Evolutionary conservation across 192 early-diverging fungal species (phyloP).

Genomic region (Umbelopsis vinacea): DNA sequence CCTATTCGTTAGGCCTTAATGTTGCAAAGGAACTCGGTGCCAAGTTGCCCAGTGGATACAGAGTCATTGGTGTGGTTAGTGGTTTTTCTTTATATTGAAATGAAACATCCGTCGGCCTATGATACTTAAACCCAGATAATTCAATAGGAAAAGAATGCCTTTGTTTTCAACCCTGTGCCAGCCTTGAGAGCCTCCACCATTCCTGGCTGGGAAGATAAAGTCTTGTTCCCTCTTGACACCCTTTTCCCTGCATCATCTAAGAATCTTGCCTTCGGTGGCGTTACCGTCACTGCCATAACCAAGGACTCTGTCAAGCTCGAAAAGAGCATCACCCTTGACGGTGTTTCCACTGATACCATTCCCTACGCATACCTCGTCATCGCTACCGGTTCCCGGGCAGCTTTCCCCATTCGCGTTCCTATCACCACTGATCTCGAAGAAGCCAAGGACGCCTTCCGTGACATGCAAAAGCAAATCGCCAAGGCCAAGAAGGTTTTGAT

Average conservation of each 20-base stretch:
- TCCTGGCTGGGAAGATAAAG: slow-evolving; percentile 6
- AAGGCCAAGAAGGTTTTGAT: slow-evolving; percentile 53
- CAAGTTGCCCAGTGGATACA: slow-evolving; percentile 3
- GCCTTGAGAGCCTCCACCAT: not conserved
- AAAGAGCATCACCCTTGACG: not conserved
- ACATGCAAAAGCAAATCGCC: slow-evolving; percentile 43
- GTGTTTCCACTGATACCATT: not conserved
- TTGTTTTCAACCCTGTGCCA: slow-evolving; percentile 1
- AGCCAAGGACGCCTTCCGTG: slow-evolving; percentile 37
- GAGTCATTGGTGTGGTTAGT: not conserved
- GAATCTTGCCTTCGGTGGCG: not conserved
- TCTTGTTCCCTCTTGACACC: not conserved
- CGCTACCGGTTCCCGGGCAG: not conserved
- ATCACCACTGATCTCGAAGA: slow-evolving; percentile 25
- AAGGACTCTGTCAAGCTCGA: not conserved
- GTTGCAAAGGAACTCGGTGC: not conserved
- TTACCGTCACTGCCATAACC: not conserved
- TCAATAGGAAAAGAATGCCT: not conserved
- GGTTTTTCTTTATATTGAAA: not conserved
- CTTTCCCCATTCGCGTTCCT: slow-evolving; percentile 1
- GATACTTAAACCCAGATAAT: not conserved
- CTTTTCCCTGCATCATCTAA: not conserved
- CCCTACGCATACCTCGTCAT: not conserved
- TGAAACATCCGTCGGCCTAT: not conserved
- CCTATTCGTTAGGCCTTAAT: not conserved